phyloP scores from a whole-genome alignment of 495 filamentous ascomycete species.

The Sabuloglossum arenarium region DNA sequence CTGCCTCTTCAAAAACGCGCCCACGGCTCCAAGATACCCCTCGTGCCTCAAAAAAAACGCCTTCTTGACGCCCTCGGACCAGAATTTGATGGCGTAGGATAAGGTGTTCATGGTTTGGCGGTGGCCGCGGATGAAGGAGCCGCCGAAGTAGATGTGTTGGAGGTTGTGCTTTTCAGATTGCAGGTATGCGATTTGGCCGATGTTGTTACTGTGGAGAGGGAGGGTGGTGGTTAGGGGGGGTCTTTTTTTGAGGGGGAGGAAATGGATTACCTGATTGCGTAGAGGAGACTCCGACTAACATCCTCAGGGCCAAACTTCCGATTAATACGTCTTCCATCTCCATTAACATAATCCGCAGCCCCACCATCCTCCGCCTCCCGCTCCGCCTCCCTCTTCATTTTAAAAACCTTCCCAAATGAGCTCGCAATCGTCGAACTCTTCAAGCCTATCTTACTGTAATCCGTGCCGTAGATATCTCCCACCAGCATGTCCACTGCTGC shows the following conservation, averaged over 20 bases:
- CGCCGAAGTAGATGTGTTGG: conserved; percentile 90
- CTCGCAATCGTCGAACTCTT: conserved; percentile 87
- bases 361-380: conserved; percentile 57
- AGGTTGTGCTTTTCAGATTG: conserved; percentile 83
- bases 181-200: conserved; percentile 91
- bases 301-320: conserved; percentile 35
- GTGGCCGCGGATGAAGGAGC: conserved; percentile 90
- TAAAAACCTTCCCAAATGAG: conserved; percentile 91
- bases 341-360: conserved; percentile 13
- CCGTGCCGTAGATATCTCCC: conserved; percentile 92
- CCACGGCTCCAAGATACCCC: conserved; percentile 90
- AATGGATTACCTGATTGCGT: conserved; percentile 44
- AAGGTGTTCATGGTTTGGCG: conserved; percentile 94
- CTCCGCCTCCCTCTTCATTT: conserved; percentile 59
- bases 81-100: conserved; percentile 89
- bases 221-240: conserved; percentile 6
- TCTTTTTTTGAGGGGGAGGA: neutral
- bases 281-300: conserved; percentile 52
- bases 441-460: conserved; percentile 84
- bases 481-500: conserved; percentile 88
- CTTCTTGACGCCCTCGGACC: conserved; percentile 83
- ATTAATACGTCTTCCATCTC: neutral
- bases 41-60: conserved; percentile 94
- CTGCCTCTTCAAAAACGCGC: conserved; percentile 80
- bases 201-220: conserved; percentile 57